phyloP scores from a whole-genome alignment of 768 basidiomycete genomes.

The Russula earlei region DNA sequence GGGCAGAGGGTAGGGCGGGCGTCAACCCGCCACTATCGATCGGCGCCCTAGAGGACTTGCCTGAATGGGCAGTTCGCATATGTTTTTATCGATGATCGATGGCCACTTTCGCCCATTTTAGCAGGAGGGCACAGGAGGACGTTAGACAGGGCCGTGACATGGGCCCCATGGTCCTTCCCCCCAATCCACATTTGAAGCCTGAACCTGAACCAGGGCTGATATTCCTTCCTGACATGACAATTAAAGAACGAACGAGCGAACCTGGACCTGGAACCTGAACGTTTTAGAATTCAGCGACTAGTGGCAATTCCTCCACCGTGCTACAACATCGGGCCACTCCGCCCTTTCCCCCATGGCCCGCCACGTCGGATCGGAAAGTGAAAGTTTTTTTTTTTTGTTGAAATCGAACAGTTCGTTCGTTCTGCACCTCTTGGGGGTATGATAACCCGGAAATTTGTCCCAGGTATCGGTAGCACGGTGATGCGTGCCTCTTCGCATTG shows the following conservation, averaged over 20 bases:
- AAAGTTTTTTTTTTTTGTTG: background rate
- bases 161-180: too few relatives aligned
- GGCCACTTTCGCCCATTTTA: background rate
- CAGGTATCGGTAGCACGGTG: too few relatives aligned
- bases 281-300: conserved; percentile 1
- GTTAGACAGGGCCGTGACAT: too few relatives aligned
- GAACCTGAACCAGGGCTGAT: too few relatives aligned
- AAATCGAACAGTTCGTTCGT: too few relatives aligned
- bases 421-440: background rate
- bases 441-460: too few relatives aligned
- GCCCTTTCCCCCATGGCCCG: too few relatives aligned
- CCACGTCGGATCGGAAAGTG: too few relatives aligned
- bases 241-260: background rate
- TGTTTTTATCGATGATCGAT: conserved; percentile 4
- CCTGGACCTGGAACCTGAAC: background rate
- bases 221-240: too few relatives aligned
- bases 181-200: too few relatives aligned
- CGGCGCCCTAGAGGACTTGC: background rate
- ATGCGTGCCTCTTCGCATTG: too few relatives aligned
- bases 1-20: background rate
- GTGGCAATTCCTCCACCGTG: background rate
- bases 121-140: background rate
- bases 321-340: too few relatives aligned
- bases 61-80: background rate
- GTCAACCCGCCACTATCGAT: conserved; percentile 14